A percentile compares a stretch with the other conserved stretches of the same genome.
These are phyloP conservation scores for Trapa bicornis DNA, from an alignment of 345 rosid genomes.

Conservation along the genomic window DNA sequence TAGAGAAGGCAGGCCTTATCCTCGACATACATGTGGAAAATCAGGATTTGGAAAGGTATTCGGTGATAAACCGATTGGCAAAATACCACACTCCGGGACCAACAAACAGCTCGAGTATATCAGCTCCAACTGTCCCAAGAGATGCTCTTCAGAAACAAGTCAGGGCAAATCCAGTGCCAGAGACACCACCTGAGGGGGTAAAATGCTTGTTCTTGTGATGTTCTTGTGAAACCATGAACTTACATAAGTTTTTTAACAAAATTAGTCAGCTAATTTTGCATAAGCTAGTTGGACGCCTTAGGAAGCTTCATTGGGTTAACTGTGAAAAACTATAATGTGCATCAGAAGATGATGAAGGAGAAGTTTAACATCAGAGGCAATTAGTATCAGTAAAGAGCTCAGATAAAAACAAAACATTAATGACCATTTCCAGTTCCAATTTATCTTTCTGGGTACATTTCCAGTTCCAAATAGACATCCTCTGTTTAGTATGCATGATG, in stretches of 20 bases:
- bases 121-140: constrained; percentile 17
- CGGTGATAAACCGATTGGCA: constrained; percentile 82
- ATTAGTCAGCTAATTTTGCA: constrained; percentile 4
- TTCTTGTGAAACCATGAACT: background rate
- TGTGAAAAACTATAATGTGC: background rate
- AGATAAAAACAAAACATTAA: too few relatives aligned
- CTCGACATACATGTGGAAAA: constrained; percentile 52
- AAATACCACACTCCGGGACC: constrained; percentile 59
- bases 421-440: too few relatives aligned
- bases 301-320: background rate
- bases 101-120: constrained; percentile 20
- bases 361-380: background rate
- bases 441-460: too few relatives aligned
- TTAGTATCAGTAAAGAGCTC: too few relatives aligned
- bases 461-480: too few relatives aligned
- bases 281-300: constrained; percentile 1
- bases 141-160: constrained; percentile 54
- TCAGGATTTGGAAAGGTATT: constrained; percentile 59
- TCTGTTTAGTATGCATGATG: too few relatives aligned
- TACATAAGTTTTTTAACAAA: background rate
- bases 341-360: constrained; percentile 1
- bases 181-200: constrained; percentile 50
- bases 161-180: constrained; percentile 47
- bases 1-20: constrained; percentile 39
- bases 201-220: constrained; percentile 62